A percentile compares a stretch with the other conserved stretches of the same genome.
These are phyloP conservation scores for Aspergillus ostianus DNA, from an alignment of 495 filamentous ascomycete species.

Conservation along the genomic window DNA sequence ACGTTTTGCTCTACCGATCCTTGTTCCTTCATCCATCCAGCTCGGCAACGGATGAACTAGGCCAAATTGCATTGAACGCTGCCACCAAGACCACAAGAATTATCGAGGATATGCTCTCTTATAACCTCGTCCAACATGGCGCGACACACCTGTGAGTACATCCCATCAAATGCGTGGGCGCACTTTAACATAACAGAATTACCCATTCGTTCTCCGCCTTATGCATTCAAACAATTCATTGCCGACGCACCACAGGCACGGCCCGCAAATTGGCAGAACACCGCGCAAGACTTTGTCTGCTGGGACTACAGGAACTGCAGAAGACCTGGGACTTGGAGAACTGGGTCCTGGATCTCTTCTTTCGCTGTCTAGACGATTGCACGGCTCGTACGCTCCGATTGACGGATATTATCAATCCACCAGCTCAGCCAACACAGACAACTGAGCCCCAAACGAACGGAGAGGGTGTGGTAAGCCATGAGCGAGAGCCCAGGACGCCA, in stretches of 20 bases:
- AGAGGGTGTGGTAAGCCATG: not conserved
- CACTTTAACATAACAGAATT: too few relatives aligned
- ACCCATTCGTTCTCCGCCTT: constrained; percentile 48
- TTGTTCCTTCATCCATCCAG: constrained; percentile 30
- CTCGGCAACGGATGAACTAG: constrained; percentile 14
- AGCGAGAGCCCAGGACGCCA: not conserved
- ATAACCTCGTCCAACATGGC: constrained; percentile 44
- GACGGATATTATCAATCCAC: constrained; percentile 14
- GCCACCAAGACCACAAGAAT: constrained; percentile 44
- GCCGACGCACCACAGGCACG: constrained; percentile 36
- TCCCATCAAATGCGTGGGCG: too few relatives aligned
- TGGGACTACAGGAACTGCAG: constrained; percentile 47
- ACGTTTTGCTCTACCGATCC: constrained; percentile 40
- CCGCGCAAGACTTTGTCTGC: constrained; percentile 44
- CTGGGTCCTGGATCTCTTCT: constrained; percentile 46
- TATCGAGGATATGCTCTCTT: constrained; percentile 47
- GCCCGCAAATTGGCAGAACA: constrained; percentile 45
- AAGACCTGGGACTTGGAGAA: constrained; percentile 50
- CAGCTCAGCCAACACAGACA: not conserved
- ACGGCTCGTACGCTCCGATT: constrained; percentile 41
- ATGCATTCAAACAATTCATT: constrained; percentile 48
- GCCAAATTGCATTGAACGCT: constrained; percentile 41
- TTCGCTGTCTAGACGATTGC: constrained; percentile 44
- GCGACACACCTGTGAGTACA: constrained; percentile 41
- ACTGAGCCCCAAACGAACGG: not conserved